Evolutionary conservation across 192 early-diverging fungal species (phyloP), one percentile per base, ranked within the genome.

Genomic region (Cetraspora pellucida): DNA sequence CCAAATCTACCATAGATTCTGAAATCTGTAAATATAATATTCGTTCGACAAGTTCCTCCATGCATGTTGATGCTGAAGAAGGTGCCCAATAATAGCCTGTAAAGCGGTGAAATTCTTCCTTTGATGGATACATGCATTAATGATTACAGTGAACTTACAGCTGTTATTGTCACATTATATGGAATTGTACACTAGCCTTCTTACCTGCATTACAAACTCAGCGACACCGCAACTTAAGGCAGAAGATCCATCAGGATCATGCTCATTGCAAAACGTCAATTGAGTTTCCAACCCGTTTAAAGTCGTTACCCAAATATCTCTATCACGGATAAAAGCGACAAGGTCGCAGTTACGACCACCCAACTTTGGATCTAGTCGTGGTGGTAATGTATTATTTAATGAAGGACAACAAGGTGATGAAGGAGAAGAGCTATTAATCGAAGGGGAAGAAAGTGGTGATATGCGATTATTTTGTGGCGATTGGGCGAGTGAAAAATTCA

Each of bases 141-240:
- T 25, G 30, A 6, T 37, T 37, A 55, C 17, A 55, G 19, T 54
- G 50, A 54, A 54, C 19, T n/a, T 54, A 16, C 2, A 19, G 13
- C 16, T 13, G 13, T 54, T 54, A 19, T 54, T 54, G 13, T 54
- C 19, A 19, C 13, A 54, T 19, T 4, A 54, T 19, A 54, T 3
- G 16, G 47, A 54, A 54, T 19, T 54, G 19, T 13, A 54, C 5
- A 54, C 13, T 54, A 14, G 37, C 0, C 16, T 54, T 44, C 55
- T 59, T 75, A 81, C 82, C 71, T 92, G 91, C 89, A 91, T 90
- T 23, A 92, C 86, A 85, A 90, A 92, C 71, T 92, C 91, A 10
- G 88, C 86, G 28, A 84, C 77, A 19, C 91, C 91, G 77, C 87
- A 88, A 47, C 78, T 81, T 27, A 91, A 78, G 14, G 82, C 80